phyloP scores from a whole-genome alignment of 2,329 filamentous ascomycete genomes.

The Ophiostoma populinum region DNA sequence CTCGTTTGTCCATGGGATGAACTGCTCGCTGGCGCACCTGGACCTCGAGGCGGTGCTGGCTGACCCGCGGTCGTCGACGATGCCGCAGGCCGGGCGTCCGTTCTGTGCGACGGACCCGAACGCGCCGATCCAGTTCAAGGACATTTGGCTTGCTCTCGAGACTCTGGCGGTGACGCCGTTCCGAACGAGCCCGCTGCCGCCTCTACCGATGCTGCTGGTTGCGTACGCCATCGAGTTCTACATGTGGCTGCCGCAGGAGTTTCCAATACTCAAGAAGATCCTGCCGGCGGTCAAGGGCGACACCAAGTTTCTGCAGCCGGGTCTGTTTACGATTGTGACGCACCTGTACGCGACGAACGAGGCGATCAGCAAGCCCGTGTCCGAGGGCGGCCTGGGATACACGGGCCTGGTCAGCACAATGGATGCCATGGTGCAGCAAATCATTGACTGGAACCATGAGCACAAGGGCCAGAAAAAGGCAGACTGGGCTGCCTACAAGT shows the following conservation, averaged over 20 bases:
- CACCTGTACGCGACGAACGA: constrained; percentile 22
- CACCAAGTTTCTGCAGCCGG: constrained; percentile 21
- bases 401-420: constrained; percentile 21
- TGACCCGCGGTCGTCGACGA: constrained; percentile 11
- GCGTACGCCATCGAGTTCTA: constrained; percentile 22
- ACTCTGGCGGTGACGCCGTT: constrained; percentile 21
- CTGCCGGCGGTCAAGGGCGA: constrained; percentile 19
- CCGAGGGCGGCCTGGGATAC: constrained; percentile 23
- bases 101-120: constrained; percentile 26
- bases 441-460: constrained; percentile 25
- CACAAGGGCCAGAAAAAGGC: constrained; percentile 13
- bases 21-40: constrained; percentile 24
- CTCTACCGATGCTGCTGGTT: constrained; percentile 20
- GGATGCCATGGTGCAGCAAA: constrained; percentile 22
- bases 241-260: constrained; percentile 15
- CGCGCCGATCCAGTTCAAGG: constrained; percentile 21
- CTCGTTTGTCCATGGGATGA: constrained; percentile 24
- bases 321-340: constrained; percentile 23
- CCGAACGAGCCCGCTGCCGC: constrained; percentile 16
- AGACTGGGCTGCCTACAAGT: constrained; percentile 19
- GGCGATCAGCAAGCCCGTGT: constrained; percentile 16
- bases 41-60: constrained; percentile 23
- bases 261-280: constrained; percentile 14
- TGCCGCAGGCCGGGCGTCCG: constrained; percentile 20
- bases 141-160: constrained; percentile 20